Percentiles rank a stretch among this genome's conserved stretches.
These are phyloP conservation scores for Pichia membranifaciens DNA, from an alignment of 805 yeast genomes.

Conservation along the genomic window DNA sequence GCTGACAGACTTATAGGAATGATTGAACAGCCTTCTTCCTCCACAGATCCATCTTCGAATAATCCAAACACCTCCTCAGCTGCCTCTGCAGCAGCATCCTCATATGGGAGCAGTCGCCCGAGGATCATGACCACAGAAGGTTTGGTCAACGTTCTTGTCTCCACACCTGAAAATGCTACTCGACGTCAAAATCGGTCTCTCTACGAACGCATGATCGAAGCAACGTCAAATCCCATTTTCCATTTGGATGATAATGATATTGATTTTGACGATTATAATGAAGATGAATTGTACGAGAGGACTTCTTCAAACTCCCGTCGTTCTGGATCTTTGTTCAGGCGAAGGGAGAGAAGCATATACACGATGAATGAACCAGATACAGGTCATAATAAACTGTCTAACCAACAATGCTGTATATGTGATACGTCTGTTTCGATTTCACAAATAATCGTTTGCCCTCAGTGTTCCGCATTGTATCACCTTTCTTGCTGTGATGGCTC, in stretches of 20 bases:
- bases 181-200: background rate
- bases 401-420: constrained; percentile 29
- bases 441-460: constrained; percentile 27
- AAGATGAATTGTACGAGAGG: background rate
- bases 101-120: background rate
- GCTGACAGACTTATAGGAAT: constrained; percentile 8
- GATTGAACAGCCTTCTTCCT: background rate
- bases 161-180: background rate
- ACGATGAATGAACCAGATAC: constrained; percentile 1
- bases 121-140: constrained; percentile 1
- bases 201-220: constrained; percentile 1
- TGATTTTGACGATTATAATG: constrained; percentile 1
- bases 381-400: constrained; percentile 18
- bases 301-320: background rate
- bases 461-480: constrained; percentile 31
- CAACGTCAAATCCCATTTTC: constrained; percentile 8
- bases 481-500: constrained; percentile 25
- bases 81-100: no score
- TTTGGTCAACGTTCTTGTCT: background rate
- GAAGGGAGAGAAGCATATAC: background rate
- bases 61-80: background rate
- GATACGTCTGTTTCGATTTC: constrained; percentile 20
- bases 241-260: constrained; percentile 3
- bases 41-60: constrained; percentile 1
- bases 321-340: background rate